Conservation (phyloP, 208 protist species). For the Eutreptiella sp. region DNA sequence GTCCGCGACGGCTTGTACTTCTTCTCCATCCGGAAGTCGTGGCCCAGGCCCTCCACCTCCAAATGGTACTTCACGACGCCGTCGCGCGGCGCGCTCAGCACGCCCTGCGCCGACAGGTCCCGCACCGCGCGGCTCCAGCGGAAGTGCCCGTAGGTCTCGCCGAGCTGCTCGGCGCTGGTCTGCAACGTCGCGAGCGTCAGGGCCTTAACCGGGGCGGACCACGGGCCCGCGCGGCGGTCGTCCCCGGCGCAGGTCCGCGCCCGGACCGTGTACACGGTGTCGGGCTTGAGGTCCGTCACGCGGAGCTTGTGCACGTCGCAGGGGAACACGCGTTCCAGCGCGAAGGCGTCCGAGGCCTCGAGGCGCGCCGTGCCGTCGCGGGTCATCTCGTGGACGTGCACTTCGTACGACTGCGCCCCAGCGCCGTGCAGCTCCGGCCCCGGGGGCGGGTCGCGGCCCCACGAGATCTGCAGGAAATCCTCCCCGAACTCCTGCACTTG, state of each 20-base stretch:
- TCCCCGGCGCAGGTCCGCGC: constrained; percentile 68
- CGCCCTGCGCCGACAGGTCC: constrained; percentile 51
- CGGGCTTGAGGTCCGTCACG: constrained; percentile 50
- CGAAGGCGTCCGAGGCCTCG: constrained; percentile 34
- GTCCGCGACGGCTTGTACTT: constrained; percentile 58
- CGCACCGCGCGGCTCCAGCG: constrained; percentile 57
- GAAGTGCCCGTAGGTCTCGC: constrained; percentile 65
- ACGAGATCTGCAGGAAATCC: constrained; percentile 64
- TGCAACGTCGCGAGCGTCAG: constrained; percentile 68
- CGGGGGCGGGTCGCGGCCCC: constrained; percentile 60
- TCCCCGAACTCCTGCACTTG: constrained; percentile 55
- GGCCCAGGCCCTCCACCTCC: constrained; percentile 59
- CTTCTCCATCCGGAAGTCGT: constrained; percentile 58
- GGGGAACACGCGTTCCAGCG: constrained; percentile 42
- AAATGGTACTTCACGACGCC: constrained; percentile 56
- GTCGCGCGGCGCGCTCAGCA: constrained; percentile 47
- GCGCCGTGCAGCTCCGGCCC: constrained; percentile 42
- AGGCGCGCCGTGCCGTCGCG: constrained; percentile 44
- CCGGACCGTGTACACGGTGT: constrained; percentile 63
- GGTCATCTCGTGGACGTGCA: constrained; percentile 64
- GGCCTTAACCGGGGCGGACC: constrained; percentile 60
- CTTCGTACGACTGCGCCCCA: constrained; percentile 48
- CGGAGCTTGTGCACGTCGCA: constrained; percentile 41
- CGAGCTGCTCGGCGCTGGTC: constrained; percentile 52
- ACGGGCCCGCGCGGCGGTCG: constrained; percentile 68